Base-by-base conservation (phyloP, 2,329 filamentous ascomycete species). In the Graphiopsis chlorocephala region DNA sequence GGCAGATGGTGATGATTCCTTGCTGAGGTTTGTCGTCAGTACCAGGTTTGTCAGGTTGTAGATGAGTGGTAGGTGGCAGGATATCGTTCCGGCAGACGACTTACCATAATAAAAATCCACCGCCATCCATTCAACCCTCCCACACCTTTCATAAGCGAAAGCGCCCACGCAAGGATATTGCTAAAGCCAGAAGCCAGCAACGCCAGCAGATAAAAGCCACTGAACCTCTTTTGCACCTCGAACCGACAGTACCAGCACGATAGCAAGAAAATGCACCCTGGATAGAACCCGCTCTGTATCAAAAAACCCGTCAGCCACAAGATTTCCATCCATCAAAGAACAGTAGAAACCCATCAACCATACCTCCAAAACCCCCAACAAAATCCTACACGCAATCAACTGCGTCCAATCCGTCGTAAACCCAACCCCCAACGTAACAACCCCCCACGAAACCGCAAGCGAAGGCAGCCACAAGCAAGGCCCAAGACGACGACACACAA, bases 401-500 rank as follows among this genome's bases (percentile, higher is more conserved):
- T 83, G 73, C 1, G 74, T 70, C 78, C 83, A 88, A 12, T 77
- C 77, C 48, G 82, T 77, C 55, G 83, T 79, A 64, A 90, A 90
- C 6, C 86, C 88, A 81, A 90, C 88, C 3, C 85, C 69, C 23
- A 90, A 83, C 83, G 89, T 88, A 53, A 83, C 79, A 1, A 73
- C 76, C 8, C 88, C 88, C 88, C 88, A 90, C 3, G 83, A 70
- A 1, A 86, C 64, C 1, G 84, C 73, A 35, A 78, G 75, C 17
- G 68, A 64, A 0, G 75, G 74, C 17, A 78, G 67, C 68, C 75
- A 77, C 53, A 72, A 65, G 8, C 72, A 66, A 28, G 76, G 75
- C 0, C 90, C 90, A 56, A 92, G 71, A 71, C 86, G 86, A 31
- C 90, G 86, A 29, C 90, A 83, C 31, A 91, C 75, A 50, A 92